Evolutionary conservation across 2,329 filamentous ascomycete genomes (phyloP).

Genomic region (Emergomyces orientalis): DNA sequence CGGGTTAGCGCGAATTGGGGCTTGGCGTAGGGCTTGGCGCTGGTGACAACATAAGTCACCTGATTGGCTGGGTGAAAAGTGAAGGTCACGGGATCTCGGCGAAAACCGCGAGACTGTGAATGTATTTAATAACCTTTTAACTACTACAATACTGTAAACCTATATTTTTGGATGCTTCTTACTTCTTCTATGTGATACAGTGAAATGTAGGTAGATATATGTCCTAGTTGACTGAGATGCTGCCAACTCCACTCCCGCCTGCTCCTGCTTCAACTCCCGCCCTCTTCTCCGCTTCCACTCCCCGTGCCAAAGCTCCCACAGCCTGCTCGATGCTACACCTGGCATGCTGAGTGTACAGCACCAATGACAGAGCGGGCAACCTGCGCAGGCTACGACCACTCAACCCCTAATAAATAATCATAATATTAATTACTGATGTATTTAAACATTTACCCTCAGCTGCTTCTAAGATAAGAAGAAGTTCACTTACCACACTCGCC

Average conservation of each 20-base stretch:
- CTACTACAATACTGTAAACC: neutral
- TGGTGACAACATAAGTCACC: conserved; percentile 11
- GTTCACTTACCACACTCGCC: conserved; percentile 22
- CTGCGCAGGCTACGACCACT: conserved; percentile 37
- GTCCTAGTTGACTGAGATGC: neutral
- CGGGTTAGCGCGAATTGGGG: conserved; percentile 11
- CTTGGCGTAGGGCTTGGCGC: conserved; percentile 12
- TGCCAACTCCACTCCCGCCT: neutral
- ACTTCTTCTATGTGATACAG: too few relatives aligned
- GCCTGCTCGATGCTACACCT: conserved; percentile 31
- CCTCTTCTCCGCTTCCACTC: conserved; percentile 28
- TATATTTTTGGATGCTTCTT: too few relatives aligned
- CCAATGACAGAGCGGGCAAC: conserved; percentile 34
- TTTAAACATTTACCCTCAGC: conserved; percentile 11
- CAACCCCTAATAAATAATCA: conserved; percentile 22
- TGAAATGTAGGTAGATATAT: too few relatives aligned
- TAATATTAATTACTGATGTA: neutral
- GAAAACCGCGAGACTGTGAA: conserved; percentile 5
- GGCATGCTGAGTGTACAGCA: conserved; percentile 30
- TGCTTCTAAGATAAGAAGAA: conserved; percentile 10
- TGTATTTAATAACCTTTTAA: too few relatives aligned
- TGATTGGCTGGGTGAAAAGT: conserved; percentile 13
- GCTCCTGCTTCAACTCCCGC: conserved; percentile 15
- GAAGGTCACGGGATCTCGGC: conserved; percentile 10
- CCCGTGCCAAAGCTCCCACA: conserved; percentile 29